A percentile compares a stretch with the other conserved stretches of the same genome.
These are phyloP conservation scores for Nicotiana sylvestris DNA, from an alignment of 257 asterid genomes.

Conservation along the genomic window DNA sequence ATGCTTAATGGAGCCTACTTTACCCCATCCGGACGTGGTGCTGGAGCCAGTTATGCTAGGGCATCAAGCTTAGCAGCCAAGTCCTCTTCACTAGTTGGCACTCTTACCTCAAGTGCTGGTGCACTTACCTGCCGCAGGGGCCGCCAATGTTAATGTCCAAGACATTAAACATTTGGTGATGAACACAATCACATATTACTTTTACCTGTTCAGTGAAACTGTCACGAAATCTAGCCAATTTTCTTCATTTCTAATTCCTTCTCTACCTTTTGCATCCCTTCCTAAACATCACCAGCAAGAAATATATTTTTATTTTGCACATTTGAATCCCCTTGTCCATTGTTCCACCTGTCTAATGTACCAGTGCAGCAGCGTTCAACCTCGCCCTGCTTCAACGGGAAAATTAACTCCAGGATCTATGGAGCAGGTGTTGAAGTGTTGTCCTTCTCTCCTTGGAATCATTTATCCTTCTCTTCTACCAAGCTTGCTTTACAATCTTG, in stretches of 20 bases:
- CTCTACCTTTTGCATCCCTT: conserved; percentile 4
- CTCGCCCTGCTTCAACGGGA: conserved; percentile 40
- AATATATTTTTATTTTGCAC: background rate
- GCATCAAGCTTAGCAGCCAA: conserved; percentile 90
- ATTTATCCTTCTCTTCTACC: conserved; percentile 14
- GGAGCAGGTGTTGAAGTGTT: conserved; percentile 37
- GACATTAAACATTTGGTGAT: background rate
- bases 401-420: conserved; percentile 14
- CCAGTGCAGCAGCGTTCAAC: conserved; percentile 34
- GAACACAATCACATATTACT: background rate
- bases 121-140: conserved; percentile 61
- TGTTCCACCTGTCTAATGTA: background rate
- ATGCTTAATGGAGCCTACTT: conserved; percentile 90
- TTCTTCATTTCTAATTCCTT: conserved; percentile 2
- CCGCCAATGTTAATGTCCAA: conserved; percentile 37
- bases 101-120: conserved; percentile 71
- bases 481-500: conserved; percentile 19
- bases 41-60: conserved; percentile 66
- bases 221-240: conserved; percentile 12
- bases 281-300: conserved; percentile 6
- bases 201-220: conserved; percentile 7
- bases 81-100: conserved; percentile 60
- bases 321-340: background rate
- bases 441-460: conserved; percentile 21
- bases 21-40: conserved; percentile 63